These are phyloP conservation scores for Trichosanthes cucumerina DNA, from an alignment of 306 rosid genomes.

Conservation along the genomic window DNA sequence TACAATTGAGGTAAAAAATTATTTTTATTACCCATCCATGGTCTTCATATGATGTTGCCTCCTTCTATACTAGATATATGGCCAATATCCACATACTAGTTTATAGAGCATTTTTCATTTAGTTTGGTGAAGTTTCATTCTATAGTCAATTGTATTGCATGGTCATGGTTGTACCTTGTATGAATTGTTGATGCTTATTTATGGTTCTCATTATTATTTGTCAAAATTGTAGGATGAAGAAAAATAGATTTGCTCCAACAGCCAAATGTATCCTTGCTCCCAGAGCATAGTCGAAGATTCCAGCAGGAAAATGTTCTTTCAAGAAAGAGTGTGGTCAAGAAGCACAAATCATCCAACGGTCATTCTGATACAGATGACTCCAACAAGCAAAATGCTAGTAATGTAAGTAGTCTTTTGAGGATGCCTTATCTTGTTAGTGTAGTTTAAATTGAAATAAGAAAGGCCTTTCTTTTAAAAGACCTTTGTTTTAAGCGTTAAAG, in stretches of 20 bases:
- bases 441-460: neutral
- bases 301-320: slow-evolving; percentile 8
- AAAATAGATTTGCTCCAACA: slow-evolving; percentile 33
- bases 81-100: neutral
- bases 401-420: neutral
- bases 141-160: neutral
- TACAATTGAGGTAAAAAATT: neutral
- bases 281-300: slow-evolving; percentile 25
- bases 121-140: neutral
- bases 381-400: slow-evolving; percentile 10
- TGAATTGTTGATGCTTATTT: neutral
- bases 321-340: slow-evolving; percentile 26
- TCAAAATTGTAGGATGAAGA: slow-evolving; percentile 47
- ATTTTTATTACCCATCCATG: neutral
- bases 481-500: neutral
- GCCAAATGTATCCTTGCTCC: slow-evolving; percentile 26
- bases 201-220: neutral
- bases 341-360: slow-evolving; percentile 25
- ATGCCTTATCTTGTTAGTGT: neutral
- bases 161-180: neutral
- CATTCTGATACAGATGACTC: slow-evolving; percentile 23
- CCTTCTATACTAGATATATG: neutral
- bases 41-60: neutral
- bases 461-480: neutral
- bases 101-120: neutral